Base-by-base conservation (phyloP, 2,329 filamentous ascomycete species). In the Pseudohalonectria lignicola region DNA sequence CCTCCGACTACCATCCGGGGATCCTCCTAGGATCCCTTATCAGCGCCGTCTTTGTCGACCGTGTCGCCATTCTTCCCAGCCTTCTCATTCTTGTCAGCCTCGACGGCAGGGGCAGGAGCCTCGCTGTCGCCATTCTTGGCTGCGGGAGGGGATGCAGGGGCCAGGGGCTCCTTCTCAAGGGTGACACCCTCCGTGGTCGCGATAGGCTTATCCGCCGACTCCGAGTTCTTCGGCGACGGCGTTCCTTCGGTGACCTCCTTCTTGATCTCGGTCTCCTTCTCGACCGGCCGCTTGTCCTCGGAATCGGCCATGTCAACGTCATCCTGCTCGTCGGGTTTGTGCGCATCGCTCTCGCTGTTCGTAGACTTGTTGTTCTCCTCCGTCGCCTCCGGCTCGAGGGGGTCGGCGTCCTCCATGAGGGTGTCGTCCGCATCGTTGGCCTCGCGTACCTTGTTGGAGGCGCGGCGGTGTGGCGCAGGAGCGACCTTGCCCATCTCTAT, bases 401-500 rank as follows among this genome's bases (percentile, higher is more conserved):
- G 21, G 4, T 33, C 36, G 5, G 30, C 36, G 12, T 38, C 36
- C 30, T 38, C 36, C 36, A 38, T 38, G 2, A 38, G 29, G 8
- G 36, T 38, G 16, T 38, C 36, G 16, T 38, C 36, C 10, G 21
- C 30, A 12, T 7, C 23, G 23, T 26, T 26, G 23, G 7, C 12
- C 8, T 26, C 23, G 23, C 23, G 23, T 26, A 7, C 23, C 23
- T 26, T 26, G 28, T 37, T 37, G 19, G 31, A 34, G 10, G 31
- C 12, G 18, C 31, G 31, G 17, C 19, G 31, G 31, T 34, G 16
- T 19, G 31, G 16, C 9, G 31, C 31, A 7, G 31, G 31, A 10
- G 31, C 19, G 16, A 34, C 31, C 18, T 34, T 28, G 23, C 40
- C 41, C 19, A 33, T 44, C 13, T 36, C 39, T 20, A 34, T 43